phyloP scores from a whole-genome alignment of 202 grass and related monocot species.

The Miscanthus sacchariflorus region DNA sequence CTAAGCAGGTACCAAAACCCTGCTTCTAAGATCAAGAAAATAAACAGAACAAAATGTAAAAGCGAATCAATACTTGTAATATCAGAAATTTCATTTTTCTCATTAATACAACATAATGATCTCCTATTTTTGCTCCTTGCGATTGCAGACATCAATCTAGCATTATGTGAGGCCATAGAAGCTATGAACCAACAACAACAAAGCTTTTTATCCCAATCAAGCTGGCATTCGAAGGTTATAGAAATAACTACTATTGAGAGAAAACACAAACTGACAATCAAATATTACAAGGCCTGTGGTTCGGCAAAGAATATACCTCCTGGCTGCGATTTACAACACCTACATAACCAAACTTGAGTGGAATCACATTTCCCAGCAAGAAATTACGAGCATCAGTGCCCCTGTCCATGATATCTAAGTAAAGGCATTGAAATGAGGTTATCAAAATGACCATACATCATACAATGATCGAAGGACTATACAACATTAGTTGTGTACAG shows the following conservation, averaged over 20 bases:
- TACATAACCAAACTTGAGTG: conserved; percentile 89
- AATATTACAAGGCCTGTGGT: conserved; percentile 17
- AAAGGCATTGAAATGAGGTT: conserved; percentile 51
- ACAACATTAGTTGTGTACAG: conserved; percentile 12
- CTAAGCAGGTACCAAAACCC: not conserved
- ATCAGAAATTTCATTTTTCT: not conserved
- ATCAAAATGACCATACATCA: conserved; percentile 47
- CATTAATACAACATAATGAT: not conserved
- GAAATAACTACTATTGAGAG: not conserved
- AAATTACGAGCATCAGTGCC: conserved; percentile 97
- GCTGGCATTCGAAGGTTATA: not conserved
- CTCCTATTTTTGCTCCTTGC: not conserved
- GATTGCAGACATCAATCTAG: not conserved
- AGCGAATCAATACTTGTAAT: not conserved
- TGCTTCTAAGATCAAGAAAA: not conserved
- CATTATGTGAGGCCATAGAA: not conserved
- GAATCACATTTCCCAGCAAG: conserved; percentile 93
- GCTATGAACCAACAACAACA: not conserved
- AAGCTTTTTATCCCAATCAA: conserved; percentile 10
- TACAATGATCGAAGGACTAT: conserved; percentile 43
- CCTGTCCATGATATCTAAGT: conserved; percentile 99
- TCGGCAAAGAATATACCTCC: conserved; percentile 67
- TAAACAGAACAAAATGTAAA: not conserved
- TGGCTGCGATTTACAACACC: conserved; percentile 96
- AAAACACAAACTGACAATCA: not conserved